Percentiles rank a stretch among this genome's conserved stretches.
These are phyloP conservation scores for Aphanomyces invadans DNA, from an alignment of 352 stramenopile species.

Conservation along the genomic window DNA sequence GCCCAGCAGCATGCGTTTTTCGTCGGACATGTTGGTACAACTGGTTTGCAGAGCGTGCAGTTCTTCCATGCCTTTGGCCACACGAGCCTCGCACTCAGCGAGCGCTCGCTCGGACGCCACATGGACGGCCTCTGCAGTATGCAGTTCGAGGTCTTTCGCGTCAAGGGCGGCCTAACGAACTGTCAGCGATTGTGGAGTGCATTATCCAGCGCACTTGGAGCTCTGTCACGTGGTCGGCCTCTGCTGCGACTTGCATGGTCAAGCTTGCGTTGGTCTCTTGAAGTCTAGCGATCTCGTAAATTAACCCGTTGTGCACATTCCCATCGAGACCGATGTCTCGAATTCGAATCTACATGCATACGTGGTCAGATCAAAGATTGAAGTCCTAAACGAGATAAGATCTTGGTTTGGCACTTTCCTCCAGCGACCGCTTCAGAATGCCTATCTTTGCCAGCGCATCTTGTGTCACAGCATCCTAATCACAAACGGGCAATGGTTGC, in stretches of 20 bases:
- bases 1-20: conserved; percentile 19
- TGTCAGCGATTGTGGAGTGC: background rate
- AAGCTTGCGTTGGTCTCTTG: conserved; percentile 59
- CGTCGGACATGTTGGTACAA: conserved; percentile 28
- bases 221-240: conserved; percentile 25
- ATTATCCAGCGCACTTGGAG: conserved; percentile 5
- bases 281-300: conserved; percentile 66
- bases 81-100: background rate
- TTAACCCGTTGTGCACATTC: conserved; percentile 57
- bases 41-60: conserved; percentile 25
- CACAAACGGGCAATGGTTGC: background rate
- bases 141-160: conserved; percentile 1
- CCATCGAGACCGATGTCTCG: conserved; percentile 60
- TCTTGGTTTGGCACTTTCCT: conserved; percentile 28
- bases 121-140: background rate
- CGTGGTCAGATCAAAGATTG: background rate
- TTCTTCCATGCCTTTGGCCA: conserved; percentile 26
- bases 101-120: background rate
- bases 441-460: conserved; percentile 44
- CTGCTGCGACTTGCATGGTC: conserved; percentile 50
- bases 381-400: background rate
- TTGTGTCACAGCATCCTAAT: conserved; percentile 32
- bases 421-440: conserved; percentile 65
- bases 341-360: conserved; percentile 32
- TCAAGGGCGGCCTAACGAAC: background rate